These are phyloP conservation scores for Pyricularia pennisetigena DNA, from an alignment of 2,329 filamentous ascomycete species.

Conservation along the genomic window DNA sequence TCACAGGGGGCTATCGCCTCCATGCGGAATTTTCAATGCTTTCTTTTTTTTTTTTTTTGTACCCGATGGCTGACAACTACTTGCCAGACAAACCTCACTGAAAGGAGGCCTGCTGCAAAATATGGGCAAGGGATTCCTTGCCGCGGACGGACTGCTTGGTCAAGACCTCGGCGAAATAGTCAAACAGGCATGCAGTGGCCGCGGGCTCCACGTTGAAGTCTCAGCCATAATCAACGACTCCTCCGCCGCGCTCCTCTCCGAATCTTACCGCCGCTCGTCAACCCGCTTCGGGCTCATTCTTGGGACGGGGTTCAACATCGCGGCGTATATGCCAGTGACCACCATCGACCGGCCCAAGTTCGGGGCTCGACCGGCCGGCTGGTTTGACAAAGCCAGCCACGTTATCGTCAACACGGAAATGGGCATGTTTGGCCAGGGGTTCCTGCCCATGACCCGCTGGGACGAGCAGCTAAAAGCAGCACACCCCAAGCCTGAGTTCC, in stretches of 20 bases:
- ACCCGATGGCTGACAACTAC: neutral
- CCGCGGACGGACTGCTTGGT: conserved; percentile 45
- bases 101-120: conserved; percentile 46
- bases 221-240: conserved; percentile 58
- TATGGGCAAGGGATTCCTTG: conserved; percentile 59
- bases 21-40: conserved; percentile 14
- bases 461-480: conserved; percentile 40
- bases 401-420: conserved; percentile 60
- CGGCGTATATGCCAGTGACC: conserved; percentile 50
- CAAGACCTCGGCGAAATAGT: conserved; percentile 52
- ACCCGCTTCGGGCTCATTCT: conserved; percentile 57
- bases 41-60: too few species aligned
- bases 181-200: conserved; percentile 38
- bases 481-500: conserved; percentile 48
- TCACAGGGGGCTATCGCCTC: neutral
- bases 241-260: conserved; percentile 54
- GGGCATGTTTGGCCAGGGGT: conserved; percentile 53
- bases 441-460: conserved; percentile 53
- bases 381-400: conserved; percentile 49
- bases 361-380: conserved; percentile 40
- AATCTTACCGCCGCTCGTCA: conserved; percentile 47
- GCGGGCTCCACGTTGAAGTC: conserved; percentile 43
- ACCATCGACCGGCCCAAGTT: conserved; percentile 47
- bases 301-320: conserved; percentile 58
- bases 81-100: conserved; percentile 51